Base-by-base conservation (phyloP, 2,329 filamentous ascomycete genomes). In the Zymoseptoria ardabiliae region DNA sequence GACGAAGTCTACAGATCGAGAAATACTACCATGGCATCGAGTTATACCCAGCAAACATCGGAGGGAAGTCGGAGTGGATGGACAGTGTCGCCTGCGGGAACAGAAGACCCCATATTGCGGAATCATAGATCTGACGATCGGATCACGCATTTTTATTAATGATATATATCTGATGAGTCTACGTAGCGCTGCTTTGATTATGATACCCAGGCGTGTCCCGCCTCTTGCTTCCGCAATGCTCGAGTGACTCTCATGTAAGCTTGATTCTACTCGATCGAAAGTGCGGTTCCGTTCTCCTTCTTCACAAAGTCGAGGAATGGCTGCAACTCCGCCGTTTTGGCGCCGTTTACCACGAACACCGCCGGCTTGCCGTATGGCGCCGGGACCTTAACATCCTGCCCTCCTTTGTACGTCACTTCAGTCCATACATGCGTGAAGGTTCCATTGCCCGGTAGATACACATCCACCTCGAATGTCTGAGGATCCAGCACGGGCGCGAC, bases 401-500 rank as follows among this genome's bases (percentile, higher is more conserved):
- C 68, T 2, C 66, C 67, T 8, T 57, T 49, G 45, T 69, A 71
- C 52, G 54, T 59, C 23, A 21, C 53, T 0, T 65, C 65, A 1
- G 64, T 67, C 69, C 69, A 71, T 13, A 70, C 63, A 58, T 68
- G 66, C 58, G 64, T 66, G 57, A 67, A 71, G 1, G 57, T 63
- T 35, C 62, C 56, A 28, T 59, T 58, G n/a, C 58, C 56, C 4
- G 68, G 69, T 9, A 71, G 55, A 35, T 70, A 70, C 0, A 71
- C 68, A 1, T 55, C 54, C 1, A 70, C 54, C 35, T 65, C 62
- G 25, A 66, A 61, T 9, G 62, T 63, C 52, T 56, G 52, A 10
- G 67, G 60, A 25, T 70, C 68, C 28, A 69, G 57, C 3, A 71
- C 66, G 1, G 69, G 69, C 49, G 69, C 69, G n/a, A 71, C 66